These are phyloP conservation scores for Podospora didyma DNA, from an alignment of 495 filamentous ascomycete species.

Conservation along the genomic window DNA sequence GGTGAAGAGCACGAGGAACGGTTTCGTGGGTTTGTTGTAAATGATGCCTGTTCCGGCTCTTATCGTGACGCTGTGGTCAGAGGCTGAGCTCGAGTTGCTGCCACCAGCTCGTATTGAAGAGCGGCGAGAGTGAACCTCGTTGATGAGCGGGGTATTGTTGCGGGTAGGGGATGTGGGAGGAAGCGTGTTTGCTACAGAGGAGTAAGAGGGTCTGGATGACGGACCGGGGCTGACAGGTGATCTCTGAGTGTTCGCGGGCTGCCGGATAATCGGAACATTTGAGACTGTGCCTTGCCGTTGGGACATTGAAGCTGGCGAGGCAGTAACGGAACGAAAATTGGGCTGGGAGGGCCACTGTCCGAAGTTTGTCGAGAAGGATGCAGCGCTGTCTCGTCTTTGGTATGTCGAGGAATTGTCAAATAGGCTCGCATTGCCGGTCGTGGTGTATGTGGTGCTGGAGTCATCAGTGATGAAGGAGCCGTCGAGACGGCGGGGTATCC, in stretches of 20 bases:
- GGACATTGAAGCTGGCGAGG: not conserved
- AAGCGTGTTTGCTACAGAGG: not conserved
- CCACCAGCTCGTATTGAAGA: not conserved
- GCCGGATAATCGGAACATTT: not conserved
- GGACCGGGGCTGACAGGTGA: not conserved
- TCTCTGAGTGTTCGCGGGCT: not conserved
- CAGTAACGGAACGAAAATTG: not conserved
- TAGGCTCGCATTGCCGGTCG: not conserved
- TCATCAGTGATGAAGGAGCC: not conserved
- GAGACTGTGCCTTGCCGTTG: not conserved
- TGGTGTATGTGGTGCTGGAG: not conserved
- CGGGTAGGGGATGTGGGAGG: not conserved
- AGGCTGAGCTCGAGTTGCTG: not conserved
- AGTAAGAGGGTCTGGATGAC: not conserved
- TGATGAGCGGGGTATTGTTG: not conserved
- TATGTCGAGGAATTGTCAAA: not conserved
- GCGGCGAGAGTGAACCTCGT: not conserved
- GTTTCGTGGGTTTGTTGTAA: not conserved
- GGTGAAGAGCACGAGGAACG: not conserved
- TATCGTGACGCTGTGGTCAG: not conserved
- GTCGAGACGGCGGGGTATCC: not conserved
- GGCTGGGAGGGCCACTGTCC: not conserved
- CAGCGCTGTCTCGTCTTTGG: not conserved
- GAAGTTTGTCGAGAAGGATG: not conserved
- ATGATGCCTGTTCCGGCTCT: not conserved